These are phyloP conservation scores for Mucor sp. DNA, from an alignment of 371 early-diverging fungal species.

Conservation along the genomic window DNA sequence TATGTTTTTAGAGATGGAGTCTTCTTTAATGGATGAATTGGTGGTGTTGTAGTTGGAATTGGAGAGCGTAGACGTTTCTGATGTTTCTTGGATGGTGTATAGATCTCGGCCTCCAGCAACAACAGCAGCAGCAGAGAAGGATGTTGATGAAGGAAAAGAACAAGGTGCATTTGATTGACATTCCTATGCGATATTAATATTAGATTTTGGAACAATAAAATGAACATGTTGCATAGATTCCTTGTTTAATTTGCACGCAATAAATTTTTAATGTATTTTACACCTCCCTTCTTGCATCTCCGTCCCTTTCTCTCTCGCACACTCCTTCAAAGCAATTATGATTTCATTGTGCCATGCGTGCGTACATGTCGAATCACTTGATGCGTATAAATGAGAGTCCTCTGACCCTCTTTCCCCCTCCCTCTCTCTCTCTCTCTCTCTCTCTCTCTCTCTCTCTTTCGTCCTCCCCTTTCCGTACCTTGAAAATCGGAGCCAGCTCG, in stretches of 20 bases:
- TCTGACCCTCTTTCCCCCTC: neutral
- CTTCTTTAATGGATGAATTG: neutral
- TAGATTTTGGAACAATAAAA: neutral
- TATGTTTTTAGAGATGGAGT: neutral
- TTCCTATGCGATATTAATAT: neutral
- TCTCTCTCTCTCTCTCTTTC: too few species aligned
- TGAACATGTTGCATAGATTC: neutral
- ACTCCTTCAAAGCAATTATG: neutral
- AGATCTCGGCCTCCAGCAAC: neutral
- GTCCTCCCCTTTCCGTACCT: neutral
- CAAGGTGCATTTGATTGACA: neutral
- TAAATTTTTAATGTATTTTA: neutral
- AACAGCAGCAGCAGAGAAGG: neutral
- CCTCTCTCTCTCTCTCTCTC: neutral
- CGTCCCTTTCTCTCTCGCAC: neutral
- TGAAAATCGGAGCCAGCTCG: conserved; percentile 16
- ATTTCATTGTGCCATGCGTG: neutral
- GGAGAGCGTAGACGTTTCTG: neutral
- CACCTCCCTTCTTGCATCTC: neutral
- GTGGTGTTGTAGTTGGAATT: neutral
- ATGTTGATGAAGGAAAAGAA: neutral
- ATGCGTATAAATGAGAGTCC: neutral
- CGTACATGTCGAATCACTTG: neutral
- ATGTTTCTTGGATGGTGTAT: conserved; percentile 18
- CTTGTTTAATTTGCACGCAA: neutral